Base-by-base conservation (phyloP, 208 protist genomes). In the Leishmania tropica region DNA sequence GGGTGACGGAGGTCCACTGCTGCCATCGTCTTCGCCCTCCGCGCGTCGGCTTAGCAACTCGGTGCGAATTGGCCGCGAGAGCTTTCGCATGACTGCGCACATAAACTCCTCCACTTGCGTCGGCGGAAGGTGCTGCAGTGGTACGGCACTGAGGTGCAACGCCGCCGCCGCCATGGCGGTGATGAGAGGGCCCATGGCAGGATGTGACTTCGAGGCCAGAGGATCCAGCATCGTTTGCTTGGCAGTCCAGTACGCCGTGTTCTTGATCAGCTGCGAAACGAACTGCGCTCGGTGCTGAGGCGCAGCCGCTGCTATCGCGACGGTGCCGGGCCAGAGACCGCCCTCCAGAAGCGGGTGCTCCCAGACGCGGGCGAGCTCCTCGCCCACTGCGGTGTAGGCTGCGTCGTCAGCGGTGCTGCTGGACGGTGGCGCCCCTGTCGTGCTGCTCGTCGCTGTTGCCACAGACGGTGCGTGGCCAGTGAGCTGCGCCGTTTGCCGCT, bases 61-160 rank as follows among this genome's bases (percentile, higher is more conserved):
- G 19, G 78, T 86, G 6, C 83, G 79, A 28, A 86, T 68, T 19
- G 83, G 83, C 21, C 83, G 78, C 56, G 75, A 80, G 51, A 86
- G 58, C 47, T 56, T 67, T 10, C 67, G 83, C 78, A 86, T 86
- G 2, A 79, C 64, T 0, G 68, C 19, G 47, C 62, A 53, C 83
- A 86, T 86, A 28, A 83, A 35, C 47, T 45, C 19, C 45, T 86
- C 83, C 45, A 86, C 24, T 35, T 72, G 72, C n/a, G 67, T 47
- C 24, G 83, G 54, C 4, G 78, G 21, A 31, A 86, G 67, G 5
- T 54, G 24, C n/a, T 76, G 71, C 5, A 81, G 45, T 2, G 71
- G 80, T 1, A 84, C 21, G 77, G 78, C 51, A 78, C 87, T 90
- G 65, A 88, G 62, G 77, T 90, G 84, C 76, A 90, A 67, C 35